A percentile compares a stretch with the other conserved stretches of the same genome.
Conservation (phyloP, 495 filamentous ascomycete genomes). For the Hyaloscypha variabilis region DNA sequence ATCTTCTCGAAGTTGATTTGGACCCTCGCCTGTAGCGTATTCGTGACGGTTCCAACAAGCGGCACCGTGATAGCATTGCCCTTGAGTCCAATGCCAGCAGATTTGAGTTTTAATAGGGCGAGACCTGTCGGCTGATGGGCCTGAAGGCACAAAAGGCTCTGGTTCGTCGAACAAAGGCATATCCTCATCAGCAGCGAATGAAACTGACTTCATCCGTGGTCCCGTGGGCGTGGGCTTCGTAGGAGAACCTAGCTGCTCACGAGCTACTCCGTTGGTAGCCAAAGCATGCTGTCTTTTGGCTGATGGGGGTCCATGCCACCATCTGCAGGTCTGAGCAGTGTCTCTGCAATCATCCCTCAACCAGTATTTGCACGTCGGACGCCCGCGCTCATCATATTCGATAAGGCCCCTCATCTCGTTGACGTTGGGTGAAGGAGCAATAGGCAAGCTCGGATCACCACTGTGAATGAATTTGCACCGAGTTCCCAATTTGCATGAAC, state of each 20-base stretch:
- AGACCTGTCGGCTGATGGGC: background rate
- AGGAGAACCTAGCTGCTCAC: background rate
- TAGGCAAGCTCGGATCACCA: slow-evolving; percentile 8
- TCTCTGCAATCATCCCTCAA: background rate
- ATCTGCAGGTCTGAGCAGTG: background rate
- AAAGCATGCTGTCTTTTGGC: background rate
- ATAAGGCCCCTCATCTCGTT: background rate
- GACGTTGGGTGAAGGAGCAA: slow-evolving; percentile 10
- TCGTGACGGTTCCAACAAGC: background rate
- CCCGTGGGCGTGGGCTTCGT: background rate
- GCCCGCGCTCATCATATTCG: background rate
- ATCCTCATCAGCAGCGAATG: slow-evolving; percentile 14
- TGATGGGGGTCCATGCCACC: background rate
- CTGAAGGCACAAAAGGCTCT: background rate
- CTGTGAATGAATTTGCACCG: slow-evolving; percentile 11
- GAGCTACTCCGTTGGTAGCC: background rate
- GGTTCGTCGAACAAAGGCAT: background rate
- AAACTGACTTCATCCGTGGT: slow-evolving; percentile 10
- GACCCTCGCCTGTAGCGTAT: background rate
- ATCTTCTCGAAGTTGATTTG: background rate
- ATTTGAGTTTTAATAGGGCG: background rate
- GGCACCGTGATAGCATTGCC: background rate
- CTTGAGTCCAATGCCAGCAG: background rate
- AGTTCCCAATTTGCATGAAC: background rate
- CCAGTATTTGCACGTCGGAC: slow-evolving; percentile 4